Conservation (phyloP, 495 filamentous ascomycete genomes). For the Penicillium lagena region DNA sequence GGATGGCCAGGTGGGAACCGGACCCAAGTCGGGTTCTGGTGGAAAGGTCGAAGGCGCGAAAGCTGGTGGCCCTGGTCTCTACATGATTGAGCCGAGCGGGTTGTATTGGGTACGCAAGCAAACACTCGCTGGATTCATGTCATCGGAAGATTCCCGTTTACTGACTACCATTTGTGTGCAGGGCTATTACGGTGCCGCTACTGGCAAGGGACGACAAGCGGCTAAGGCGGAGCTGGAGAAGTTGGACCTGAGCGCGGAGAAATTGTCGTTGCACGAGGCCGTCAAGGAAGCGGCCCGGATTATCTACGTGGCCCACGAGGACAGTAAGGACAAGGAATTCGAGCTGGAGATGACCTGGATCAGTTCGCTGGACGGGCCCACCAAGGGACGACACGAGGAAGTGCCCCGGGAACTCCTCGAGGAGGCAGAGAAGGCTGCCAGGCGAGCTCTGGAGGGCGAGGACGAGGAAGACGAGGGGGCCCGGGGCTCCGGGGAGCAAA, state of each 20-base stretch:
- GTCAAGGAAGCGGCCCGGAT: constrained; percentile 96
- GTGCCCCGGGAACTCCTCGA: constrained; percentile 84
- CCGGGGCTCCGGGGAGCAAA: constrained; percentile 35
- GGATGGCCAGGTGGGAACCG: constrained; percentile 79
- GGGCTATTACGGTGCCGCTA: constrained; percentile 97
- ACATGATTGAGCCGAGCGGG: constrained; percentile 98
- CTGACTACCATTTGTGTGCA: constrained; percentile 11
- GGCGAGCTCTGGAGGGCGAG: constrained; percentile 60
- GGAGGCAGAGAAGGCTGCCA: constrained; percentile 85
- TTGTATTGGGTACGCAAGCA: constrained; percentile 70
- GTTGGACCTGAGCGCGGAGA: constrained; percentile 73
- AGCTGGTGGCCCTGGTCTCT: constrained; percentile 83
- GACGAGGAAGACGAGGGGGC: constrained; percentile 65
- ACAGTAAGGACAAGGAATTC: constrained; percentile 97
- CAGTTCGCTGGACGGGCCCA: constrained; percentile 72
- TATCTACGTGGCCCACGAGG: constrained; percentile 93
- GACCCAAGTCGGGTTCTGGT: constrained; percentile 69
- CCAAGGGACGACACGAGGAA: constrained; percentile 83
- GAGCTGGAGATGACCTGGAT: constrained; percentile 99
- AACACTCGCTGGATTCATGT: neutral
- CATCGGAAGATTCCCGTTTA: neutral
- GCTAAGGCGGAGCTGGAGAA: constrained; percentile 98
- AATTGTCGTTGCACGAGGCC: constrained; percentile 73
- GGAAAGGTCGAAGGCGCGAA: constrained; percentile 69
- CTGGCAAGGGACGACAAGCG: constrained; percentile 90